phyloP scores from a whole-genome alignment of 2,329 filamentous ascomycete species.

The Fusarium pininemorale region DNA sequence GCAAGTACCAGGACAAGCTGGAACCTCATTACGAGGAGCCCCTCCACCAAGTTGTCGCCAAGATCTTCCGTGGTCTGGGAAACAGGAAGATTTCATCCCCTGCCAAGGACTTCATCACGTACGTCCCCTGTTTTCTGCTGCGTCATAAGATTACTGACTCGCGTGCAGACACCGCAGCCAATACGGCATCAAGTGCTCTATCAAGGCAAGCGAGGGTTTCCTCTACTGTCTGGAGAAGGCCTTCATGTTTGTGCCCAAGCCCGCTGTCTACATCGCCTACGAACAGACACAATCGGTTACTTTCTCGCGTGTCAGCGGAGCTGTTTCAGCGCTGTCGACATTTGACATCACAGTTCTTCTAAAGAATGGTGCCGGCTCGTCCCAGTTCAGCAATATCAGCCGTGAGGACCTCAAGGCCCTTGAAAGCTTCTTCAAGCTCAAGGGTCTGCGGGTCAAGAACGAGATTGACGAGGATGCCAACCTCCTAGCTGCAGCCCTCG shows the following conservation, averaged over 20 bases:
- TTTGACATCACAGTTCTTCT: constrained; percentile 96
- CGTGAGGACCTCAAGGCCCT: constrained; percentile 95
- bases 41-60: constrained; percentile 90
- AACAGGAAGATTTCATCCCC: constrained; percentile 96
- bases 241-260: constrained; percentile 99
- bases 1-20: constrained; percentile 88
- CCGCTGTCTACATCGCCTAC: constrained; percentile 95
- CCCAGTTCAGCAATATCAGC: constrained; percentile 99
- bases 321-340: constrained; percentile 90
- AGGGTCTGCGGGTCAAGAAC: constrained; percentile 95
- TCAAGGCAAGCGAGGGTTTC: constrained; percentile 98
- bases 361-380: constrained; percentile 86
- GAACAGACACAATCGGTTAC: constrained; percentile 92
- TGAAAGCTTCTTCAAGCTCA: constrained; percentile 97
- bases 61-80: constrained; percentile 92
- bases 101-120: constrained; percentile 91
- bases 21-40: constrained; percentile 92
- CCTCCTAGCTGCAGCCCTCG: constrained; percentile 80
- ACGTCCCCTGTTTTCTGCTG: constrained; percentile 40
- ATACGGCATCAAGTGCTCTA: constrained; percentile 98
- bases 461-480: constrained; percentile 96
- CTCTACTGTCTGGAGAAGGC: constrained; percentile 97
- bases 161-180: constrained; percentile 80
- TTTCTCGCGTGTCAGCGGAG: constrained; percentile 94
- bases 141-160: constrained; percentile 43